Evolutionary conservation across 2,329 filamentous ascomycete species (phyloP).

Genomic region (Cryoendolithus antarcticus): DNA sequence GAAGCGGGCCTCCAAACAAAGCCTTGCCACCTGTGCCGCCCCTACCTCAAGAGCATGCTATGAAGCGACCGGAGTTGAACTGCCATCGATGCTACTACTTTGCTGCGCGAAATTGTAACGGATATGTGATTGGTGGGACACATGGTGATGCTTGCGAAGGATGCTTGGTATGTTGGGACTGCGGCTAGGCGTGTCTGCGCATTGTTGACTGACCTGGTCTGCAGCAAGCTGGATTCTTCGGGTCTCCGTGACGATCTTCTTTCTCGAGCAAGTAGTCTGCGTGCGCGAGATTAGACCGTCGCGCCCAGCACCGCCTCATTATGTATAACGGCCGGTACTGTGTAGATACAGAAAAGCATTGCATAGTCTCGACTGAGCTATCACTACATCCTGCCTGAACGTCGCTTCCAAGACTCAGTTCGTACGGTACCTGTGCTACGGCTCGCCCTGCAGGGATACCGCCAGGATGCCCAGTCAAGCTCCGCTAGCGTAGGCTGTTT

Average conservation of each 20-base stretch:
- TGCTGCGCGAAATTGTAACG: constrained; percentile 23
- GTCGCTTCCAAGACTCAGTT: neutral
- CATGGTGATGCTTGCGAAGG: constrained; percentile 23
- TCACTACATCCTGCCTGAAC: too few relatives aligned
- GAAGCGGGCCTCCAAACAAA: constrained; percentile 2
- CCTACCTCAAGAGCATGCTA: constrained; percentile 4
- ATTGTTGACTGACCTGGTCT: constrained; percentile 4
- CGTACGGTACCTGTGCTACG: too few relatives aligned
- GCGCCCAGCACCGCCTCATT: too few relatives aligned
- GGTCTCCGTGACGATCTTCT: constrained; percentile 5
- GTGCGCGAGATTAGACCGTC: too few relatives aligned
- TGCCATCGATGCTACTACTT: constrained; percentile 27
- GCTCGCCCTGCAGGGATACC: too few relatives aligned
- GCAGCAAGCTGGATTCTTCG: constrained; percentile 22
- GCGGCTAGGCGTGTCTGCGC: neutral
- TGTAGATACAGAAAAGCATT: too few relatives aligned
- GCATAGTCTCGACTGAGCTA: too few relatives aligned
- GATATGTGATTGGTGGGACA: constrained; percentile 23
- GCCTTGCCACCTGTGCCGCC: constrained; percentile 7
- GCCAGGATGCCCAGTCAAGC: too few relatives aligned
- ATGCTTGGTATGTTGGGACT: constrained; percentile 10
- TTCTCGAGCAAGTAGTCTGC: neutral
- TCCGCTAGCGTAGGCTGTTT: too few relatives aligned
- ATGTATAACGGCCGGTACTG: too few relatives aligned
- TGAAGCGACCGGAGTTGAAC: constrained; percentile 15